Evolutionary conservation across 2,329 filamentous ascomycete genomes (phyloP).

Genomic region (Apiospora saccharicola): DNA sequence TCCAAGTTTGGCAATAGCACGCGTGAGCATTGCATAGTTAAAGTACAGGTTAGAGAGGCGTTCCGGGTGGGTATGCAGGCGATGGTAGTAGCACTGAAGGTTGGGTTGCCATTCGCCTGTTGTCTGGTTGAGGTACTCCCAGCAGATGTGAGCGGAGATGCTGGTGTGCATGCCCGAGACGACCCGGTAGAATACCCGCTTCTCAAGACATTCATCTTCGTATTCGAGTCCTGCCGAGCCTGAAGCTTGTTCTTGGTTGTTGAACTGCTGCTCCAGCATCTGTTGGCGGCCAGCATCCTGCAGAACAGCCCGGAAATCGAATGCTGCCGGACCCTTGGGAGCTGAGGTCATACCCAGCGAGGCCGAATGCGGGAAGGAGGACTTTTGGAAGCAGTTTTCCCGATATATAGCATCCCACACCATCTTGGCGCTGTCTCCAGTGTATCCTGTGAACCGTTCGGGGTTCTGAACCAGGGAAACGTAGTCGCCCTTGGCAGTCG

Average conservation of each 20-base stretch:
- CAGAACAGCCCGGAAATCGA: constrained; percentile 68
- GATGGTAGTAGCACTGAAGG: constrained; percentile 82
- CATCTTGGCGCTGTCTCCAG: constrained; percentile 82
- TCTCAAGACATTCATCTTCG: constrained; percentile 94
- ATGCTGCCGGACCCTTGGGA: constrained; percentile 60
- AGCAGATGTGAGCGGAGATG: constrained; percentile 95
- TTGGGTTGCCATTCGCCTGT: constrained; percentile 95
- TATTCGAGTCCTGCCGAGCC: constrained; percentile 73
- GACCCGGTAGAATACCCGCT: constrained; percentile 96
- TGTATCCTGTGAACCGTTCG: constrained; percentile 94
- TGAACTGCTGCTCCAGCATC: constrained; percentile 62
- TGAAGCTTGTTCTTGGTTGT: constrained; percentile 56
- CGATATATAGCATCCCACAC: constrained; percentile 98
- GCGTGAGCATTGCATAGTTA: constrained; percentile 95
- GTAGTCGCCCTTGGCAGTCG: constrained; percentile 89
- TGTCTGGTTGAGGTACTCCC: constrained; percentile 93
- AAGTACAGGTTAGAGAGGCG: constrained; percentile 98
- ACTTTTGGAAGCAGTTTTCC: constrained; percentile 90
- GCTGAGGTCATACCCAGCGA: constrained; percentile 56
- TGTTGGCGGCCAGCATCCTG: constrained; percentile 67
- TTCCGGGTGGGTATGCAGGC: constrained; percentile 86
- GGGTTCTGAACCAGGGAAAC: constrained; percentile 94
- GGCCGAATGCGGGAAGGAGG: constrained; percentile 68
- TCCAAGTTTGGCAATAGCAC: constrained; percentile 89
- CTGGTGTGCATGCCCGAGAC: constrained; percentile 98